Base-by-base conservation (phyloP, 805 yeast species). In the Wickerhamiella alocasiicola region DNA sequence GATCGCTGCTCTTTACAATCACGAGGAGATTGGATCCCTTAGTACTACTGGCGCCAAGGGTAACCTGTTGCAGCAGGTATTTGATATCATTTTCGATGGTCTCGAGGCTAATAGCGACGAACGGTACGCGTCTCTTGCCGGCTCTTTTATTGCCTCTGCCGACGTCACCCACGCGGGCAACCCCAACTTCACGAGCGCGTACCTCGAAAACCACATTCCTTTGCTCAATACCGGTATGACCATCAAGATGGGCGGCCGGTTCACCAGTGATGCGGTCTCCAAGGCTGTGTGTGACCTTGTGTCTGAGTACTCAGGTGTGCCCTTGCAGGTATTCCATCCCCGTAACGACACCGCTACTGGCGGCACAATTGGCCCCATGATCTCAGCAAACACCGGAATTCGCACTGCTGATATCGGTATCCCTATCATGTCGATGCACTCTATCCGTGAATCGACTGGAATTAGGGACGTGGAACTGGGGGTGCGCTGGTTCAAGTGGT, bases 371-470 rank as follows among this genome's bases (percentile, higher is more conserved):
- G 94, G 94, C 0, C 93, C 73, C 57, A 50, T 66, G 51, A 42
- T 62, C 5, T 52, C 64, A 3, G 47, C 63, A 3, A 43, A 52
- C 16, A 61, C 60, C 54, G 74, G 74, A 6, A 50, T 60, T 43
- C 51, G 63, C 18, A 48, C 60, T 52, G 68, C 81, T 43, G 94
- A 82, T 54, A 61, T 81, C 48, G 94, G 94, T 43, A 78, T 82
- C 50, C 77, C 93, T 1, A 88, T 81, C 59, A 65, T 79, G 52
- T 74, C 87, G 3, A 82, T 82, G 94, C 94, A 82, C 59, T 76
- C 85, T 36, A 79, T 82, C 49, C 69, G 94, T 53, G 93, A 91
- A 21, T 71, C 83, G 19, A 70, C 80, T 28, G 94, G 94, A 21
- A 65, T 78, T 11, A 70, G 71, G 53, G 94, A 82, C 55, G 69